Conservation (phyloP, 805 yeast genomes). For the Teunomyces atbi region DNA sequence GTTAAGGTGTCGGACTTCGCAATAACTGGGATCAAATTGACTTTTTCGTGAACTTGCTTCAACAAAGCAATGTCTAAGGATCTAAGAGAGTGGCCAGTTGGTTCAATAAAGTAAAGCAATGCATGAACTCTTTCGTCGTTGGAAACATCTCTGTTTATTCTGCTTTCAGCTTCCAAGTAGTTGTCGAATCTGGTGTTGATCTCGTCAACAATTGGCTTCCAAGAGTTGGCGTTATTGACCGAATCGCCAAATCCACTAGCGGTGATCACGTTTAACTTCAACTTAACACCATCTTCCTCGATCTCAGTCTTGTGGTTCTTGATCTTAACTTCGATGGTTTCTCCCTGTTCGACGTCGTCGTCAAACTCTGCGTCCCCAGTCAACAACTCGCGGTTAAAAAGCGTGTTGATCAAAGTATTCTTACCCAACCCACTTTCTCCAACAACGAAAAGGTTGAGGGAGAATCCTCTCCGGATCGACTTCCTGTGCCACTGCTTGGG, state of each 20-base stretch:
- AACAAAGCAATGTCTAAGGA: constrained; percentile 87
- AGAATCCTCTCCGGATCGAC: constrained; percentile 77
- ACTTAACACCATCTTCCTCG: constrained; percentile 91
- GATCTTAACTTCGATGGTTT: constrained; percentile 45
- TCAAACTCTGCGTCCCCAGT: constrained; percentile 25
- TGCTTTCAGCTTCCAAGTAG: constrained; percentile 86
- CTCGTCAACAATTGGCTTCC: constrained; percentile 92
- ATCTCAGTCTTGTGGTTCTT: constrained; percentile 56
- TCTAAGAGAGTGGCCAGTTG: constrained; percentile 91
- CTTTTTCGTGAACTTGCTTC: constrained; percentile 85
- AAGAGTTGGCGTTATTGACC: constrained; percentile 65
- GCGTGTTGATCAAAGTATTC: constrained; percentile 85
- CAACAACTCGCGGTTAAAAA: constrained; percentile 54
- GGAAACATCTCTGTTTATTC: constrained; percentile 67
- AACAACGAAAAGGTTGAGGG: constrained; percentile 82
- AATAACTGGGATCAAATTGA: constrained; percentile 89
- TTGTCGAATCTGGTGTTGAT: constrained; percentile 82
- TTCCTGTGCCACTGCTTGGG: constrained; percentile 99
- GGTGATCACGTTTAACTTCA: constrained; percentile 79
- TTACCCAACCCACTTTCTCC: constrained; percentile 94
- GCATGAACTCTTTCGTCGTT: constrained; percentile 90
- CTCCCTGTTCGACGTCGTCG: constrained; percentile 16
- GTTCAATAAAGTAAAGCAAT: constrained; percentile 89
- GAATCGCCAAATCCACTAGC: constrained; percentile 95
- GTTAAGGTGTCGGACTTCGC: constrained; percentile 93